Conservation (phyloP, 305 asterid genomes). For the Fraxinus albicans region DNA sequence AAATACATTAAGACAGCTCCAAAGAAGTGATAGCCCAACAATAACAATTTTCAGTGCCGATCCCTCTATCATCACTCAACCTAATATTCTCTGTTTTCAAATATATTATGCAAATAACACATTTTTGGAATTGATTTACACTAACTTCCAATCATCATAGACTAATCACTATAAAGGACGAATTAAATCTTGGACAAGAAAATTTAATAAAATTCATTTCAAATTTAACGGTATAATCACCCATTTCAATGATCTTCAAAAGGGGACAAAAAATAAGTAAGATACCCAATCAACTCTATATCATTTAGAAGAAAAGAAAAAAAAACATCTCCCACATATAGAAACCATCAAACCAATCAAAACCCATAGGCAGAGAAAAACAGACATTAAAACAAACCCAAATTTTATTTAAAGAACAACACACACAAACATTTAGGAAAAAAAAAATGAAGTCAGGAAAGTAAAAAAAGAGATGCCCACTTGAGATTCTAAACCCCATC, state of each 20-base stretch:
- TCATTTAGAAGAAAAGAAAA: no score
- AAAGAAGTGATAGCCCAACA: conserved; percentile 42
- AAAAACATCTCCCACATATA: conserved; percentile 24
- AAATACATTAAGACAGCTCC: conserved; percentile 15
- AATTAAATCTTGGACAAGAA: conserved; percentile 14
- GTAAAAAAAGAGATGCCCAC: conserved; percentile 32
- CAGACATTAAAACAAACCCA: conserved; percentile 34
- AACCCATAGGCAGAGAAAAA: conserved; percentile 18
- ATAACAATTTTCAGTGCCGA: conserved; percentile 34
- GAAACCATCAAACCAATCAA: conserved; percentile 24
- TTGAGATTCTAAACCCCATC: conserved; percentile 27
- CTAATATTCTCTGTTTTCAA: conserved; percentile 32
- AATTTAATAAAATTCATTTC: conserved; percentile 1
- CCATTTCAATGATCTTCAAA: not conserved
- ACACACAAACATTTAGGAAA: not conserved
- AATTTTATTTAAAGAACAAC: conserved; percentile 7
- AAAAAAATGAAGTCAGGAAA: conserved; percentile 5
- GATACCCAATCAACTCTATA: conserved; percentile 7
- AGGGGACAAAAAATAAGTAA: not conserved
- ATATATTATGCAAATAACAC: not conserved
- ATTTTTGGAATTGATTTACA: conserved; percentile 20
- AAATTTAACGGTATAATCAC: not conserved
- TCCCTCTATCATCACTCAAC: conserved; percentile 34
- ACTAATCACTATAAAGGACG: conserved; percentile 20
- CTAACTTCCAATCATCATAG: conserved; percentile 26